Evolutionary conservation across 192 early-diverging fungal genomes (phyloP), one percentile per base, ranked within the genome.

Genomic region (Dimargaris verticillata): DNA sequence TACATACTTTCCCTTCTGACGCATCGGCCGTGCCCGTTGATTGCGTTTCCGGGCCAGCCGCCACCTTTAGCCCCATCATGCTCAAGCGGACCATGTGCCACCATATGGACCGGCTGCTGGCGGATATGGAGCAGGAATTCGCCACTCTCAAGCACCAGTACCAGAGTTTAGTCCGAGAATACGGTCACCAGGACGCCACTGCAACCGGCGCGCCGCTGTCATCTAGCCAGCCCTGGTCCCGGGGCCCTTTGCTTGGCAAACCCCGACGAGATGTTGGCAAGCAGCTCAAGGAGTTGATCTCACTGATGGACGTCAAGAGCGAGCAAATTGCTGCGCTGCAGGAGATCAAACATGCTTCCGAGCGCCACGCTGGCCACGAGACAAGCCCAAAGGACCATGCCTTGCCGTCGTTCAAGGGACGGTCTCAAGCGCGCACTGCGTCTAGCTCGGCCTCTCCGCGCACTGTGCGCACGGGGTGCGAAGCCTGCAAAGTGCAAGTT

Each of bases 281-380:
- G 3, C 41, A 38, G 12, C 22, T 58, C 2, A 58, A 58, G 28
- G 55, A 58, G 10, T 58, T 58, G 55, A 38, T 58, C 17, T 28
- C 55, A 14, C 41, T 58, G 28, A 58, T 58, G 26, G 55, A 58
- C 41, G 22, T 58, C 38, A 58, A 58, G 41, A 58, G 55, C 41
- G 29, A n/a, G 9, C 55, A 58, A 38, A 18, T 58, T 28, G 12
- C 29, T 3, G 55, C 55, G 2, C 28, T 58, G 17, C 38, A 58
- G 13, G 55, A 58, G 15, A 58, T 58, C 41, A 25, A 33, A 9
- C 55, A 58, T 15, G 44, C 44, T 15, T 12, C 44, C 7, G 10
- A 7, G 44, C 7, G 44, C 15, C 10, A 15, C 15, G 7, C 44
- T 9, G 44, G 10, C 10, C 15, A 7, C 7, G 10, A 12, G 44